phyloP scores from a whole-genome alignment of 139 green algal species.

The Gonium pectorale region DNA sequence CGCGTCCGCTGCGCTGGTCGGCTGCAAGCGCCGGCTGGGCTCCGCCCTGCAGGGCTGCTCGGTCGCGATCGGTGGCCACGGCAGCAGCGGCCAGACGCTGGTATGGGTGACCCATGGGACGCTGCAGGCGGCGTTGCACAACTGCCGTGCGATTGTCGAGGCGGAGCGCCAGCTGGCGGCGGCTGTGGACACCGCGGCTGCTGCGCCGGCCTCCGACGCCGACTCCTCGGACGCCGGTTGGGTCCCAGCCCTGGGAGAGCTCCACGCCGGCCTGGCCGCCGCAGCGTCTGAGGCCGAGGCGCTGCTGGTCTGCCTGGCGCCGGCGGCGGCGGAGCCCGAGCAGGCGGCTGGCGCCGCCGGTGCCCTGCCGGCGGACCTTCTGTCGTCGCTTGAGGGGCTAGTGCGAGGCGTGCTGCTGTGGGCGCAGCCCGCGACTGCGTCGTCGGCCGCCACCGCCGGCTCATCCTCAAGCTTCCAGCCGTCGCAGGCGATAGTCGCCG shows the following conservation, averaged over 20 bases:
- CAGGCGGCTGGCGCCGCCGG: neutral
- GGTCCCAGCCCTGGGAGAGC: conserved; percentile 55
- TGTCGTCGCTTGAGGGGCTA: conserved; percentile 48
- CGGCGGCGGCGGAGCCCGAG: neutral
- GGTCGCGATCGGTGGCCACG: neutral
- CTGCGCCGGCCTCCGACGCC: neutral
- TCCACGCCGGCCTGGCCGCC: conserved; percentile 39
- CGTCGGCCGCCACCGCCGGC: neutral
- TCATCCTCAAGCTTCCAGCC: neutral
- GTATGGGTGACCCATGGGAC: neutral
- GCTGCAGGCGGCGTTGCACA: neutral
- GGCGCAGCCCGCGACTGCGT: too few species aligned
- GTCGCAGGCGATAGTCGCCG: neutral
- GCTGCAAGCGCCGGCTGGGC: conserved; percentile 32
- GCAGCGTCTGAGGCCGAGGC: conserved; percentile 43
- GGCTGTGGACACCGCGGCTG: neutral
- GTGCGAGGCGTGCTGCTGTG: conserved; percentile 73
- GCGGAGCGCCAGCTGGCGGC: conserved; percentile 11
- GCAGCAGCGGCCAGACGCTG: neutral
- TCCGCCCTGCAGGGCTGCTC: neutral
- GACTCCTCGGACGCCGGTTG: neutral
- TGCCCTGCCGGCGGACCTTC: neutral
- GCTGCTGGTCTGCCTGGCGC: neutral
- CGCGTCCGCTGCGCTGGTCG: neutral
- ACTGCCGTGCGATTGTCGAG: conserved; percentile 25